phyloP scores from a whole-genome alignment of 768 basidiomycete species.

The Strobilomyces dryophilus region DNA sequence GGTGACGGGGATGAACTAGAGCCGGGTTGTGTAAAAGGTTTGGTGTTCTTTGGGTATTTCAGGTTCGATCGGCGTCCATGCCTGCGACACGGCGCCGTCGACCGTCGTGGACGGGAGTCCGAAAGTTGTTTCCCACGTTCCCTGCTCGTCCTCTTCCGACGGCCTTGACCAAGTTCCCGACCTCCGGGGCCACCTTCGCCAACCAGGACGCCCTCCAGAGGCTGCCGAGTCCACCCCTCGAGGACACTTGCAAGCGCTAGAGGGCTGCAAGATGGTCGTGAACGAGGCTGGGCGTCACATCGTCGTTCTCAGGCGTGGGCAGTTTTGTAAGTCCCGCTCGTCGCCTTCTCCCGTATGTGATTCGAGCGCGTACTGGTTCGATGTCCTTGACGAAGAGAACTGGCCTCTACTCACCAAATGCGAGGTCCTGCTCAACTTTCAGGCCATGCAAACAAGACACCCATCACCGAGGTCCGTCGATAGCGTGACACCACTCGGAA shows the following conservation, averaged over 20 bases:
- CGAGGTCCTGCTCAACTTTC: constrained; percentile 83
- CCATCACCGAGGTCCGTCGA: constrained; percentile 50
- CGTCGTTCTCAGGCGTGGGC: constrained; percentile 83
- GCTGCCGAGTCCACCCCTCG: constrained; percentile 84
- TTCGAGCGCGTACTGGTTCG: no score
- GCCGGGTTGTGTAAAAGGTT: constrained; percentile 42
- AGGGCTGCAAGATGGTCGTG: constrained; percentile 84
- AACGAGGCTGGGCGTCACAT: constrained; percentile 74
- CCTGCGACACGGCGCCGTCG: constrained; percentile 36
- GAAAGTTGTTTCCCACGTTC: background rate
- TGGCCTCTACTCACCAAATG: constrained; percentile 82
- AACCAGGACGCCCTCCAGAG: constrained; percentile 73
- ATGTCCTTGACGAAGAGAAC: constrained; percentile 48
- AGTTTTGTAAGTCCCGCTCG: constrained; percentile 67
- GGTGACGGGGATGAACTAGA: constrained; percentile 56
- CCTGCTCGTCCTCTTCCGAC: background rate
- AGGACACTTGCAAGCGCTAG: constrained; percentile 84
- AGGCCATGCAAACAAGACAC: constrained; percentile 85
- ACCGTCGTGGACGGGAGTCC: no score
- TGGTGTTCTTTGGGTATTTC: constrained; percentile 50
- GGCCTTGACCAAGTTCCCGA: no score
- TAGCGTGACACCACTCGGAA: rapidly evolving
- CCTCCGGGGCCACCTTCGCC: constrained; percentile 29
- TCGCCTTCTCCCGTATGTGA: background rate
- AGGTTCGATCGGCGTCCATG: constrained; percentile 34